Base-by-base conservation (phyloP, 2,329 filamentous ascomycete genomes). In the Aspergillus latus region DNA sequence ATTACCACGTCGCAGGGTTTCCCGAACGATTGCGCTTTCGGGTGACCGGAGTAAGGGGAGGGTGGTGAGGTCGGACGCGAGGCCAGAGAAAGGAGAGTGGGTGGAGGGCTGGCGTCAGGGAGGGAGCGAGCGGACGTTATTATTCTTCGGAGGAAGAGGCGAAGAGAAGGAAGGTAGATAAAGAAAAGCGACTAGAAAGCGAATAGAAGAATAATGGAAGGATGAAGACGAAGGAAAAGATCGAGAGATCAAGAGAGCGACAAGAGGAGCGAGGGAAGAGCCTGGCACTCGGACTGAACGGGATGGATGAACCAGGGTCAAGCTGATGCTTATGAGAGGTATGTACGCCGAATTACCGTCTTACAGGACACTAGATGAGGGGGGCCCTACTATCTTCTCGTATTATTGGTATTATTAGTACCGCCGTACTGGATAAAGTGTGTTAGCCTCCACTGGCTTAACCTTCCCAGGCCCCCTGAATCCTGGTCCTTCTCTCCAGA, bases 191-290 rank as follows among this genome's bases (percentile, higher is more conserved):
- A 59, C 55, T 44, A 55, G 39, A 47, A 56, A 51, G 42, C 28
- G 21, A 47, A 52, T 47, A 49, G 49, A 49, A 59, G 56, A 57
- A 58, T 61, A 63, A 58, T 61, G 63, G 56, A 59, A 59, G 56
- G 61, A 61, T 36, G 46, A 49, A 39, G n/a, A 37, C 49, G 47
- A 42, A 56, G 32, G 37, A 52, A 48, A 21, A 21, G 21, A 21
- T 21, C 21, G 21, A 21, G 42, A 53, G 47, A 54, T 21, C 45
- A 48, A 59, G 48, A 49, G 55, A 57, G 55, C 50, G 49, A 47
- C 49, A 48, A 44, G 32, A 53, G 40, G 52, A 59, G 48, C 37
- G 39, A 58, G 29, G 21, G 44, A 47, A 44, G 44, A 47, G 44
- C 29, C 44, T 47, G 44, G 44, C 44, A 21, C 44, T 47, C 44